Conservation (phyloP, 2,329 filamentous ascomycete species). For the Aspergillus latus region DNA sequence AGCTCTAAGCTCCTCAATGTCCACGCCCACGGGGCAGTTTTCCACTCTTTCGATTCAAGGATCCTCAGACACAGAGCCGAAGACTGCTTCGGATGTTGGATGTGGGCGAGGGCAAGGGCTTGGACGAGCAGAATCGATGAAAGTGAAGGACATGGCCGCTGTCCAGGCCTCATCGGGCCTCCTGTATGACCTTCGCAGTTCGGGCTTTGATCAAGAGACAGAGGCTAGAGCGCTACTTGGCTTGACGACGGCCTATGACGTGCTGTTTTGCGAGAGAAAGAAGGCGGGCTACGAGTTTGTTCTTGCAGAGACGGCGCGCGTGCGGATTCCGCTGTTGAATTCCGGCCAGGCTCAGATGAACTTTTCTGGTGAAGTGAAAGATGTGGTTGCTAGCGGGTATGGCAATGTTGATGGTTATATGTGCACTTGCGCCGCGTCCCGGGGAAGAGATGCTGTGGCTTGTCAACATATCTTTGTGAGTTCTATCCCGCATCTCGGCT, state of each 20-base stretch:
- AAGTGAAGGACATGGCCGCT: conserved; percentile 20
- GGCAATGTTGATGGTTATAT: conserved; percentile 23
- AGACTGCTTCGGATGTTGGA: conserved; percentile 28
- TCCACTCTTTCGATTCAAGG: conserved; percentile 40
- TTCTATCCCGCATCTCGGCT: conserved; percentile 6
- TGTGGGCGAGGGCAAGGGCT: conserved; percentile 18
- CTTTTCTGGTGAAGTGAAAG: neutral
- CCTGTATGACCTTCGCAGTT: conserved; percentile 34
- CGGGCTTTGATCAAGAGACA: conserved; percentile 28
- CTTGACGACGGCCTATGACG: conserved; percentile 34
- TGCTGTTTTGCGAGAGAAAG: conserved; percentile 32
- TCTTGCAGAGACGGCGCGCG: conserved; percentile 35
- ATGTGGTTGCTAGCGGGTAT: neutral
- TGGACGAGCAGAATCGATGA: conserved; percentile 18
- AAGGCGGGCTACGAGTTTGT: conserved; percentile 39
- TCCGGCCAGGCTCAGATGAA: conserved; percentile 7
- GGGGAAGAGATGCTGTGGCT: conserved; percentile 30
- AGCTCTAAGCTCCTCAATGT: conserved; percentile 29
- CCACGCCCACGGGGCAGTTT: conserved; percentile 42
- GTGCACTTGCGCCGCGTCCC: conserved; percentile 40
- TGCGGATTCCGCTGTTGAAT: conserved; percentile 27
- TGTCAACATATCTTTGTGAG: conserved; percentile 47
- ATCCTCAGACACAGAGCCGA: conserved; percentile 28
- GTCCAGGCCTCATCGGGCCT: conserved; percentile 35
- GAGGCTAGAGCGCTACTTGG: conserved; percentile 37